Conservation (phyloP, 306 rosid genomes). For the Gastrolobium villosum region DNA sequence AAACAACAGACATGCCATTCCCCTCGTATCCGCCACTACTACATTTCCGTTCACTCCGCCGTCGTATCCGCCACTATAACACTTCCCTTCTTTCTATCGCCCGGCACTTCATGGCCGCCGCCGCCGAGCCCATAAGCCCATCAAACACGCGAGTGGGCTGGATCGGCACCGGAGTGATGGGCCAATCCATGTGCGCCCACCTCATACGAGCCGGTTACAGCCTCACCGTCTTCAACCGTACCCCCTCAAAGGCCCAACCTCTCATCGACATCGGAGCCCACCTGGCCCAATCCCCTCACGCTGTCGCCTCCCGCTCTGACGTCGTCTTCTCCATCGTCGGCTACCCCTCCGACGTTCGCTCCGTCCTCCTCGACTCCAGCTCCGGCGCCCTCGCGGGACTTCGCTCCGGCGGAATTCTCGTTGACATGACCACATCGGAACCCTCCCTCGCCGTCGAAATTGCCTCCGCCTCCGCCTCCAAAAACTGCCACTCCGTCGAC, state of each 20-base stretch:
- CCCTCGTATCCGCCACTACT: constrained; percentile 8
- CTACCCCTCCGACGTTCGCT: constrained; percentile 92
- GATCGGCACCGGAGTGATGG: constrained; percentile 99
- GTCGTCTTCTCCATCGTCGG: constrained; percentile 94
- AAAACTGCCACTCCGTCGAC: constrained; percentile 70
- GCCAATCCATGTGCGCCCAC: constrained; percentile 87
- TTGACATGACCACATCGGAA: constrained; percentile 96
- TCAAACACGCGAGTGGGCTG: constrained; percentile 86
- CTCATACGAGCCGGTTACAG: constrained; percentile 84
- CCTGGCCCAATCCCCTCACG: constrained; percentile 68
- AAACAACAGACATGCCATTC: constrained; percentile 32
- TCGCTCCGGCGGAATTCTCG: constrained; percentile 78
- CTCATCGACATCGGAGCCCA: constrained; percentile 83
- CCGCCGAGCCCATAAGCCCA: constrained; percentile 63
- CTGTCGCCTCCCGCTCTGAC: constrained; percentile 79
- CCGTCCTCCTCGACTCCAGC: constrained; percentile 75
- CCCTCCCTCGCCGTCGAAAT: constrained; percentile 91
- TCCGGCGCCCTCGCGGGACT: constrained; percentile 87
- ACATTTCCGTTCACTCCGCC: constrained; percentile 33
- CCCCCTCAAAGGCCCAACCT: constrained; percentile 82
- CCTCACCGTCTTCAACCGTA: constrained; percentile 95
- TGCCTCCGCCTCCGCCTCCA: constrained; percentile 60
- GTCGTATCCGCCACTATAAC: constrained; percentile 27
- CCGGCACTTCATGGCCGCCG: constrained; percentile 65
- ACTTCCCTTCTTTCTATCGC: constrained; percentile 37